Base-by-base conservation (phyloP, 163 green algal species). In the Scenedesmus sp. region DNA sequence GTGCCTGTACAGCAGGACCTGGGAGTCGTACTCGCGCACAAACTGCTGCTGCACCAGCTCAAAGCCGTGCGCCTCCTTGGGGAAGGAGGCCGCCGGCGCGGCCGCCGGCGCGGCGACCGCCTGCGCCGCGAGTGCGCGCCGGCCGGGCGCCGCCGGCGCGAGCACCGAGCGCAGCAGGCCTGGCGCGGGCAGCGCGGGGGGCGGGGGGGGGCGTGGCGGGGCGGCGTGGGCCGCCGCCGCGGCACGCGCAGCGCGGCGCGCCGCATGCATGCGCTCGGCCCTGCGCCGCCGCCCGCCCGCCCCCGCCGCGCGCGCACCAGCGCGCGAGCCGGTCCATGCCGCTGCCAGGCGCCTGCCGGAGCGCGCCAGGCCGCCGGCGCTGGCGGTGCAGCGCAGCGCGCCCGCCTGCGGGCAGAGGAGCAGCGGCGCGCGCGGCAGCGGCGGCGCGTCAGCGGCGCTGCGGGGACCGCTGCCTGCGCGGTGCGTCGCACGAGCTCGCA, bases 21-120 rank as follows among this genome's bases (percentile, higher is more conserved):
- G 69, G 3, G 90, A 95, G 77, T 93, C 91, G 82, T 99, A 99
- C 86, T 99, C 96, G 13, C 87, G 64, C 29, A 99, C 87, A 81
- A 92, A 98, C 77, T 99, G 88, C 72, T 96, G 65, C 56, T 87
- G 73, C 47, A 94, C 80, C 78, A 98, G 87, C 54, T 93, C 85
- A 78, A 99, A 99, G 48, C 96, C 96, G 77, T 99, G 93, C 11
- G 87, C 81, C 64, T 91, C 72, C 77, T 92, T 82, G n/a, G 54
- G 39, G 47, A 77, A 70, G 6, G 54, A n/a, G 4, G 36, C 15
- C 7, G 65, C 31, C 47, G 28, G 34, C 26, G 29, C 60, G 31
- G 75, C 64, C 26, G 57, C 42, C 11, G 65, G 64, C 3, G 64
- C 75, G 36, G 75, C 75, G 22, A 67, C 75, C 29, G 75, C 65